Evolutionary conservation across 2,329 filamentous ascomycete genomes (phyloP).

Genomic region (Biscogniauxia mediterranea): DNA sequence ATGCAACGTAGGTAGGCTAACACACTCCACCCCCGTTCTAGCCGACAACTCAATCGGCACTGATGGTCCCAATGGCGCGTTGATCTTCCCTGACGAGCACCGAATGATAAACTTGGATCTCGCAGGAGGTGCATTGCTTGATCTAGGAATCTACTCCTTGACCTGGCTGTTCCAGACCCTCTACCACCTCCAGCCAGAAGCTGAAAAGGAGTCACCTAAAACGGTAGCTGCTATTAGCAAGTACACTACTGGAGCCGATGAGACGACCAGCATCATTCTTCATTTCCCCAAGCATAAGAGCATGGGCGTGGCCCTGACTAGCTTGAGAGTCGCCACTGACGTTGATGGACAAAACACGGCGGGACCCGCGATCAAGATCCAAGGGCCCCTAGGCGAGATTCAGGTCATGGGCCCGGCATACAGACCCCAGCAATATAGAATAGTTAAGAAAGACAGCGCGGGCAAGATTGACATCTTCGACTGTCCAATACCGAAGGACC

Average conservation of each 20-base stretch:
- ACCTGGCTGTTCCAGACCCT: constrained; percentile 91
- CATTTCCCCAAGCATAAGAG: constrained; percentile 68
- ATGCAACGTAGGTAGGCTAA: background rate
- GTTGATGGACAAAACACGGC: constrained; percentile 58
- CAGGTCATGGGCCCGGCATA: constrained; percentile 73
- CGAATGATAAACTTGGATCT: constrained; percentile 82
- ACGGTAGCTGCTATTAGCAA: constrained; percentile 70
- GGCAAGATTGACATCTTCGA: constrained; percentile 50
- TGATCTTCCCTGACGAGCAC: constrained; percentile 59
- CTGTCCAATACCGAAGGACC: constrained; percentile 52
- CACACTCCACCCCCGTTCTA: constrained; percentile 15
- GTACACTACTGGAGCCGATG: constrained; percentile 73
- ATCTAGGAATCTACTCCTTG: constrained; percentile 83
- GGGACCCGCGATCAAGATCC: constrained; percentile 71
- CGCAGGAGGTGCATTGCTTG: constrained; percentile 78
- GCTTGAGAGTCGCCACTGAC: constrained; percentile 60
- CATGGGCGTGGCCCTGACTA: constrained; percentile 71
- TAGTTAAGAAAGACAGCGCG: constrained; percentile 55
- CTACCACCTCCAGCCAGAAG: constrained; percentile 73
- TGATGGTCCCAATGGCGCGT: constrained; percentile 54
- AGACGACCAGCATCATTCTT: constrained; percentile 74
- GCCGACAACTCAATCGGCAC: constrained; percentile 62
- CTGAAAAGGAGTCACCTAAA: constrained; percentile 64
- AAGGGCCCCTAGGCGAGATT: constrained; percentile 79
- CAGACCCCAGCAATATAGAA: constrained; percentile 62